Conservation (phyloP, 2,329 filamentous ascomycete genomes). For the Chrysoporthe cubensis region DNA sequence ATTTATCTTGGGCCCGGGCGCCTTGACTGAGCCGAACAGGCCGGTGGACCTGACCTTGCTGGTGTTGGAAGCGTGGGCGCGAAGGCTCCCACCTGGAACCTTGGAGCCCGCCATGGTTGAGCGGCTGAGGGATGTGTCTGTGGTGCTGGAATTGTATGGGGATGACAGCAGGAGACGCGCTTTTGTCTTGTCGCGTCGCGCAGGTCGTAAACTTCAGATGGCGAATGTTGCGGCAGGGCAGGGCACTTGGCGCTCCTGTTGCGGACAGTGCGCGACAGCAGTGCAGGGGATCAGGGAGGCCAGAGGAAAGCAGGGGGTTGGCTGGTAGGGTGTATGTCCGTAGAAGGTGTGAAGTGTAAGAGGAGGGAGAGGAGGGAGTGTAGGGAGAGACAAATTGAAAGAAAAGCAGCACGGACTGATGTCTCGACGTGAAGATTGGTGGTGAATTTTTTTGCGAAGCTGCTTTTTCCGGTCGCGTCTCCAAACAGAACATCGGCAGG, state of each 20-base stretch:
- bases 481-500: constrained; percentile 18
- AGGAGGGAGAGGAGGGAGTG: no score
- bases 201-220: neutral
- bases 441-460: constrained; percentile 27
- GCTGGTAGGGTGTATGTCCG: neutral
- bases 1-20: constrained; percentile 38
- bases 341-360: no score
- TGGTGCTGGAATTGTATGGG: neutral
- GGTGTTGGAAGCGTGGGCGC: constrained; percentile 28
- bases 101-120: constrained; percentile 25
- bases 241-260: neutral
- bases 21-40: constrained; percentile 18
- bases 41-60: constrained; percentile 15
- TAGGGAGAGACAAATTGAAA: neutral
- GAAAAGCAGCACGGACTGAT: neutral
- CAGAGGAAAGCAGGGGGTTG: neutral
- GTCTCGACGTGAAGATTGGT: constrained; percentile 6
- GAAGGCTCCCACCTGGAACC: constrained; percentile 22
- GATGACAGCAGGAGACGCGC: neutral
- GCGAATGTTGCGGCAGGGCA: neutral
- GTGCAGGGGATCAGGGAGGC: neutral
- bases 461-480: constrained; percentile 28
- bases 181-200: constrained; percentile 6
- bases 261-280: neutral
- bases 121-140: neutral